Evolutionary conservation across 176 grass and related monocot species (phyloP).

Genomic region (Oryza glaberrima): DNA sequence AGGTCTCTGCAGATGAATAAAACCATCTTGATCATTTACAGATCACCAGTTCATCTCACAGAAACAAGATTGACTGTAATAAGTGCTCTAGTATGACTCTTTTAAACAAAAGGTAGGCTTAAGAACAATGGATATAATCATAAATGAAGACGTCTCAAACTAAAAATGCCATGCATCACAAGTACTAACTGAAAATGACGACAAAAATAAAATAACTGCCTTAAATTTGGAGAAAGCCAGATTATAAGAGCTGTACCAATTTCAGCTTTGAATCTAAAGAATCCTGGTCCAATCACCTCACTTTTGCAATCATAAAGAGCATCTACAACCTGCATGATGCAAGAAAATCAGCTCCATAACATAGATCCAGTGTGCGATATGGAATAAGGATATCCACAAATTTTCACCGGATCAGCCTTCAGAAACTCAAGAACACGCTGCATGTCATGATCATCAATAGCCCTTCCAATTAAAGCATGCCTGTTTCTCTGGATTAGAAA

Average conservation of each 20-base stretch:
- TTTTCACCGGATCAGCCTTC: conserved; percentile 87
- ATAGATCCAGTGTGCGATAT: conserved; percentile 9
- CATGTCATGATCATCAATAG: conserved; percentile 99
- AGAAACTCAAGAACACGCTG: conserved; percentile 89
- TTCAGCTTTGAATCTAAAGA: conserved; percentile 99
- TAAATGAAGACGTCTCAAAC: background rate
- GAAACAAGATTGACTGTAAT: background rate
- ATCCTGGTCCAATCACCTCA: conserved; percentile 98
- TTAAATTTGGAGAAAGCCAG: background rate
- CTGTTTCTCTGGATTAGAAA: conserved; percentile 98
- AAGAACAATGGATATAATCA: conserved; percentile 7
- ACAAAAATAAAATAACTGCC: conserved; percentile 22
- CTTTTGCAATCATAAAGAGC: conserved; percentile 98
- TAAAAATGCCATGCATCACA: background rate
- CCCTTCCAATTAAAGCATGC: conserved; percentile 94
- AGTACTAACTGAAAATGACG: conserved; percentile 8
- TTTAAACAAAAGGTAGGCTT: conserved; percentile 13
- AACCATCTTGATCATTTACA: conserved; percentile 8
- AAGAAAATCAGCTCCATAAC: conserved; percentile 37
- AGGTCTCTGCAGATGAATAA: conserved; percentile 7
- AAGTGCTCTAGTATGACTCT: background rate
- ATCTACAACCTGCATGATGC: conserved; percentile 84
- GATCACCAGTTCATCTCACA: background rate
- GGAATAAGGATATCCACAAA: conserved; percentile 25
- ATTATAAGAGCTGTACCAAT: conserved; percentile 65